phyloP scores from a whole-genome alignment of 2,329 filamentous ascomycete genomes.

The Fusarium burgessii region DNA sequence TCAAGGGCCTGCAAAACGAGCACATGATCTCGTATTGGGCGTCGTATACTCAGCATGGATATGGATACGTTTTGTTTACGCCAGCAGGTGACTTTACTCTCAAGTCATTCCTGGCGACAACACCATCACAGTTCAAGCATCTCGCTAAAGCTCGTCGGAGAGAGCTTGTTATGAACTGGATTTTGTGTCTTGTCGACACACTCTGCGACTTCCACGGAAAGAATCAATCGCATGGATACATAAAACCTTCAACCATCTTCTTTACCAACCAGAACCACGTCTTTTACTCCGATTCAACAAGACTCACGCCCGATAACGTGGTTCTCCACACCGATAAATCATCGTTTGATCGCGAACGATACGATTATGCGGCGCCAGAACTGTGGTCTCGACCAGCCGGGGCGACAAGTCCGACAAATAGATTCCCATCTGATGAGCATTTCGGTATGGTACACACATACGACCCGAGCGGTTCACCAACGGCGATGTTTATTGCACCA shows the following conservation, averaged over 20 bases:
- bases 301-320: constrained; percentile 58
- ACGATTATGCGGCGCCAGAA: constrained; percentile 81
- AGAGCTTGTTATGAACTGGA: constrained; percentile 75
- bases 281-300: constrained; percentile 73
- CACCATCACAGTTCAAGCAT: constrained; percentile 71
- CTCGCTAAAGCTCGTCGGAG: constrained; percentile 71
- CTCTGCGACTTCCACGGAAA: constrained; percentile 74
- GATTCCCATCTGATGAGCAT: constrained; percentile 53
- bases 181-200: constrained; percentile 78
- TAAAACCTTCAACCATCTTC: constrained; percentile 77
- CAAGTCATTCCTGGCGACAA: constrained; percentile 73
- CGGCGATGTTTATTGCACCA: constrained; percentile 53
- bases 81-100: constrained; percentile 75
- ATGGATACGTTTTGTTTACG: constrained; percentile 74
- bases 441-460: constrained; percentile 53
- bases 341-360: constrained; percentile 74
- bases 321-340: constrained; percentile 58
- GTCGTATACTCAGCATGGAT: constrained; percentile 74
- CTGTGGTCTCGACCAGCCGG: constrained; percentile 62
- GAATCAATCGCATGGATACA: constrained; percentile 73
- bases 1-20: constrained; percentile 71
- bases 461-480: constrained; percentile 43
- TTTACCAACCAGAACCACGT: constrained; percentile 74
- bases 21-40: constrained; percentile 79
- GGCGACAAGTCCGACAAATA: constrained; percentile 52